phyloP scores from a whole-genome alignment of 345 rosid species.

The Lepidium africanum region DNA sequence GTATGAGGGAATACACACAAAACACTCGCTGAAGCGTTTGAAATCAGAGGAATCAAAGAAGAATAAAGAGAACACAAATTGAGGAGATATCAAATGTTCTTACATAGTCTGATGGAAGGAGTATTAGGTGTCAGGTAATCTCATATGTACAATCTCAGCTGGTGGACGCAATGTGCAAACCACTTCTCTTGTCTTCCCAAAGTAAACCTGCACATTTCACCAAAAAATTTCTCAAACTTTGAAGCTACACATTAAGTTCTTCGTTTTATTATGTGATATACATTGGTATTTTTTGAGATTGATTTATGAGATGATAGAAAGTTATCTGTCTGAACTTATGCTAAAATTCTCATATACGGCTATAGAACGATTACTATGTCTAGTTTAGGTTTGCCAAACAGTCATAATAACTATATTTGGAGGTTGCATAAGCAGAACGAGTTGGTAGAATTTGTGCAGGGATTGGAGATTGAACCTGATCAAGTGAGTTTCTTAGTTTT shows the following conservation, averaged over 20 bases:
- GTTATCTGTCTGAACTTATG: background rate
- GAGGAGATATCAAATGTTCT: background rate
- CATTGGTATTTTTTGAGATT: background rate
- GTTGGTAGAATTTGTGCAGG: background rate
- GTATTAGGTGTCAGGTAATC: slow-evolving; percentile 50
- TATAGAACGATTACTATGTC: background rate
- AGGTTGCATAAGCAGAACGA: background rate
- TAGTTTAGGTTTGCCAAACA: background rate
- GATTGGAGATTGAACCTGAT: slow-evolving; percentile 50
- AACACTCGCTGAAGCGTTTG: background rate
- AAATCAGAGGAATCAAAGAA: background rate
- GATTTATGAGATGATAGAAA: background rate
- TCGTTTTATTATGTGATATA: too few relatives aligned
- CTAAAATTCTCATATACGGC: background rate
- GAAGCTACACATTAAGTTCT: background rate
- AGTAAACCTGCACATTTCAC: slow-evolving; percentile 65
- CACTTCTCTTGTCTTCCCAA: slow-evolving; percentile 97
- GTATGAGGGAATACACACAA: background rate
- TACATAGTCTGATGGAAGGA: background rate
- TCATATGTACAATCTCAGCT: slow-evolving; percentile 57
- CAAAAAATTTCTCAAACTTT: background rate
- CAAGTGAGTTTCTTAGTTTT: slow-evolving; percentile 84
- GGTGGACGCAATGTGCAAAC: slow-evolving; percentile 91
- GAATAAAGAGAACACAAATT: background rate
- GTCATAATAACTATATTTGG: background rate